phyloP scores from a whole-genome alignment of 1,284 basidiomycete genomes.

The Austroboletus novae-zelandiae region DNA sequence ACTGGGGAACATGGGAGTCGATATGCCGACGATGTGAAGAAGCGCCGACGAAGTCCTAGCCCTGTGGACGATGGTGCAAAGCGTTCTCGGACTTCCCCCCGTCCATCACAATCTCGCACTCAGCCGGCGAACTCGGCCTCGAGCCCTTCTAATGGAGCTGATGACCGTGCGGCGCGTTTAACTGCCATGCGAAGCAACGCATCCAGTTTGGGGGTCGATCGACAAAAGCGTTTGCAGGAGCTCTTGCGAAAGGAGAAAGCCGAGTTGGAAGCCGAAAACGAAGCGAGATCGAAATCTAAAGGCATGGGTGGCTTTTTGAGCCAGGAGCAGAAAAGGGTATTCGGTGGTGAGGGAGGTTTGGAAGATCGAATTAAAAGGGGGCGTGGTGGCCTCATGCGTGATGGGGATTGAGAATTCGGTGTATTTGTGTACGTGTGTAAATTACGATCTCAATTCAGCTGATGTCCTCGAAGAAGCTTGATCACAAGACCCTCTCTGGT shows the following conservation, averaged over 20 bases:
- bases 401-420: constrained; percentile 42
- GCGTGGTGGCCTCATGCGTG: constrained; percentile 59
- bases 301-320: constrained; percentile 73
- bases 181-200: constrained; percentile 86
- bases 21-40: constrained; percentile 31
- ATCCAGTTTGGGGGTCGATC: constrained; percentile 55
- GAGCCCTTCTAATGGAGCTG: constrained; percentile 28
- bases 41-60: constrained; percentile 50
- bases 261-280: constrained; percentile 64
- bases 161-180: constrained; percentile 76
- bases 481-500: too few species aligned
- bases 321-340: constrained; percentile 74
- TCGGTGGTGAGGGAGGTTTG: constrained; percentile 70
- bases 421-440: constrained; percentile 9
- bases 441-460: neutral
- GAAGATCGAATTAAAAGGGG: constrained; percentile 74
- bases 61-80: constrained; percentile 34
- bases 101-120: constrained; percentile 28
- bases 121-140: constrained; percentile 20
- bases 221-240: constrained; percentile 62
- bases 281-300: constrained; percentile 58
- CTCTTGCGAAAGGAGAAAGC: constrained; percentile 72
- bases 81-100: constrained; percentile 42
- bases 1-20: constrained; percentile 19
- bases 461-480: neutral